phyloP scores from a whole-genome alignment of 2,329 filamentous ascomycete genomes.

The Neocucurbitaria cava region DNA sequence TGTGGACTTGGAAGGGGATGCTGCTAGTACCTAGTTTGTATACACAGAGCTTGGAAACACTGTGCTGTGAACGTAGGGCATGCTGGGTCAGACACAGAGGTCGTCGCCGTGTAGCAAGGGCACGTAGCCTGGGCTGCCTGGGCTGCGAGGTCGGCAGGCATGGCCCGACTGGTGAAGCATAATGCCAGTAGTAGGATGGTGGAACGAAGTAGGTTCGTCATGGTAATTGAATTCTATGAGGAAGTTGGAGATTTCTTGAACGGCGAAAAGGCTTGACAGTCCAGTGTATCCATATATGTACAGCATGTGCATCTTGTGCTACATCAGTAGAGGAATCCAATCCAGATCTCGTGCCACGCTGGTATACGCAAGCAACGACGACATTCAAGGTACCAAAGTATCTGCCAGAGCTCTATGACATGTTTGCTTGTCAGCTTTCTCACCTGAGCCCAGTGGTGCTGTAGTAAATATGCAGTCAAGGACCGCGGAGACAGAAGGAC shows the following conservation, averaged over 20 bases:
- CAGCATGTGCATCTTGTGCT: not conserved
- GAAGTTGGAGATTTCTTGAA: not conserved
- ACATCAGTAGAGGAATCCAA: not conserved
- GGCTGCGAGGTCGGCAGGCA: not conserved
- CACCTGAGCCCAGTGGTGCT: not conserved
- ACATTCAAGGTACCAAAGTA: not conserved
- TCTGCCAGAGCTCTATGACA: not conserved
- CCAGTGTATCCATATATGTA: not conserved
- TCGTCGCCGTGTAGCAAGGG: slow-evolving; percentile 23
- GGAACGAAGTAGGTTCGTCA: not conserved
- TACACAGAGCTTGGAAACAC: slow-evolving; percentile 13
- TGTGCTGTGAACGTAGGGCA: slow-evolving; percentile 11
- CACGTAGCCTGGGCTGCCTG: not conserved
- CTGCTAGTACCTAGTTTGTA: slow-evolving; percentile 6
- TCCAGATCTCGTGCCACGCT: not conserved
- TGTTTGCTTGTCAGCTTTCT: not conserved
- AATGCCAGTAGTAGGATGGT: not conserved
- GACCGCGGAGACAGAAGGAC: not conserved
- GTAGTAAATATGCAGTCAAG: not conserved
- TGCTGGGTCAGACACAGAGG: not conserved
- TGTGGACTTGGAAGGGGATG: too few species aligned
- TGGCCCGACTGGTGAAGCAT: too few species aligned
- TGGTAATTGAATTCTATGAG: not conserved
- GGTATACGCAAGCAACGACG: not conserved
- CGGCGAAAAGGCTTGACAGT: not conserved